Percentiles rank a stretch among this genome's conserved stretches.
Conservation (phyloP, 1,139 yeast genomes). For the Nadsonia commutata region DNA sequence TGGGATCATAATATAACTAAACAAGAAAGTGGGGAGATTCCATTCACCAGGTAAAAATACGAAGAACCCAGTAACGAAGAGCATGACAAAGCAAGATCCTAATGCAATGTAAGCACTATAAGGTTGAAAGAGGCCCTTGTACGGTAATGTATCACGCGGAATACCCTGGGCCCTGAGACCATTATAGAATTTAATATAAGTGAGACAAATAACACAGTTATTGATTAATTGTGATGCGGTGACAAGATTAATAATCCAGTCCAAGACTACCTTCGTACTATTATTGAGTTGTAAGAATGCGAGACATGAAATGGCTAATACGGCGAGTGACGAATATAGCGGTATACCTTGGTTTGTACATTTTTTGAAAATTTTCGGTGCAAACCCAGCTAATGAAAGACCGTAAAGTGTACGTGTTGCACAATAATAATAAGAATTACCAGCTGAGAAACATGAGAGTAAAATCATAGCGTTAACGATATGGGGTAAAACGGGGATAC, state of each 20-base stretch:
- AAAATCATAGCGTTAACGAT: constrained; percentile 48
- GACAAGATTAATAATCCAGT: constrained; percentile 61
- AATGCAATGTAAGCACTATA: constrained; percentile 31
- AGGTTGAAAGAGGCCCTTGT: constrained; percentile 42
- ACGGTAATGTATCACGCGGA: constrained; percentile 40
- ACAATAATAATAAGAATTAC: constrained; percentile 57
- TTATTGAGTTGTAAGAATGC: constrained; percentile 45
- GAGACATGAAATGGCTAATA: constrained; percentile 33
- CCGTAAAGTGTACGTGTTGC: constrained; percentile 46
- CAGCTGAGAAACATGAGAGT: constrained; percentile 56
- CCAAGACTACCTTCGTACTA: constrained; percentile 49
- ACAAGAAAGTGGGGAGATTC: constrained; percentile 45
- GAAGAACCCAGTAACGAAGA: constrained; percentile 49
- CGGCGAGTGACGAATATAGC: constrained; percentile 31
- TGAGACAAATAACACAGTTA: constrained; percentile 47
- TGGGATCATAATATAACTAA: constrained; percentile 54
- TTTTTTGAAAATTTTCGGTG: constrained; percentile 30
- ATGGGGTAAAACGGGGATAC: constrained; percentile 42
- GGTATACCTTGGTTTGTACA: constrained; percentile 50
- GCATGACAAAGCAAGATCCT: constrained; percentile 42
- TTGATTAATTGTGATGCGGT: constrained; percentile 72
- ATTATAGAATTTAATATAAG: constrained; percentile 48
- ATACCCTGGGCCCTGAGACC: constrained; percentile 48
- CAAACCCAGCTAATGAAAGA: constrained; percentile 40
- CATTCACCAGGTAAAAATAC: constrained; percentile 54